These are phyloP conservation scores for Litsea cubeba DNA, from an alignment of 164 flowering plant genomes.

Conservation along the genomic window DNA sequence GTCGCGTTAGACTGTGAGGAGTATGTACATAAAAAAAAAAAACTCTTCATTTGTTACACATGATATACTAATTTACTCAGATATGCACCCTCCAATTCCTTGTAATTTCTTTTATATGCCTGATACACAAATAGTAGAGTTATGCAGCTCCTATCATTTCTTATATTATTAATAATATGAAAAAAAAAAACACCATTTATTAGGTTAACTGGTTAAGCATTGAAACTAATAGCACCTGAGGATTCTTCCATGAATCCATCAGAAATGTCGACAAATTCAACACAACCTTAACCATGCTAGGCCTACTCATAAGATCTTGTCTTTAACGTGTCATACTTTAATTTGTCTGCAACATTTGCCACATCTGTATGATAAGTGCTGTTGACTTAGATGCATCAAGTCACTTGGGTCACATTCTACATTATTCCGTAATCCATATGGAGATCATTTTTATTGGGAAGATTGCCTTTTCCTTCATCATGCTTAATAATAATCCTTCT, in stretches of 20 bases:
- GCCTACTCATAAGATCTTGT: conserved; percentile 37
- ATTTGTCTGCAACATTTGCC: conserved; percentile 18
- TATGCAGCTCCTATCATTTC: too few relatives aligned
- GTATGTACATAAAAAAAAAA: too few relatives aligned
- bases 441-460: neutral
- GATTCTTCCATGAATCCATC: conserved; percentile 30
- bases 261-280: conserved; percentile 30
- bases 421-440: conserved; percentile 19
- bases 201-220: too few relatives aligned
- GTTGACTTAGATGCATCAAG: conserved; percentile 26
- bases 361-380: conserved; percentile 10
- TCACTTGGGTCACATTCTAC: conserved; percentile 21
- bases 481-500: conserved; percentile 25
- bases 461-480: conserved; percentile 1
- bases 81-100: too few relatives aligned
- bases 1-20: too few relatives aligned
- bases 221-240: conserved; percentile 6
- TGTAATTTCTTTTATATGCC: too few relatives aligned
- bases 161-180: too few relatives aligned
- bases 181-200: too few relatives aligned
- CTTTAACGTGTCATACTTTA: conserved; percentile 34
- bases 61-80: too few relatives aligned
- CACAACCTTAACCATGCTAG: conserved; percentile 45
- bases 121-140: too few relatives aligned
- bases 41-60: too few relatives aligned